Evolutionary conservation across 2,329 filamentous ascomycete species (phyloP).

Genomic region (Aureobasidium zeae): DNA sequence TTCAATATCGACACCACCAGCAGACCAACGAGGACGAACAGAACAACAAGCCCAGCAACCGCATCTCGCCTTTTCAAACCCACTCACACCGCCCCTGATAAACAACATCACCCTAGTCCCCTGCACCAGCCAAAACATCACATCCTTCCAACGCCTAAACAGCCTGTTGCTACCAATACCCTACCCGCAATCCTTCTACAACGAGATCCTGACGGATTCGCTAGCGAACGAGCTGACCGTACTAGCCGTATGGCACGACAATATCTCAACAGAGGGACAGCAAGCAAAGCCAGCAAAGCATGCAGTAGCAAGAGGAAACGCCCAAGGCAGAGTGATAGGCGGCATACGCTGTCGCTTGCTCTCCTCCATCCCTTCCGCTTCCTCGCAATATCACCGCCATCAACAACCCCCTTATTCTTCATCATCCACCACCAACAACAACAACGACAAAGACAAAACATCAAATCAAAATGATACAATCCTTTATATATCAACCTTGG

Average conservation of each 20-base stretch:
- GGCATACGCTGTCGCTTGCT: slow-evolving; percentile 41
- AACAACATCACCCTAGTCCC: slow-evolving; percentile 46
- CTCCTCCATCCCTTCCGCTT: slow-evolving; percentile 19
- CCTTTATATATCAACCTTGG: slow-evolving; percentile 54
- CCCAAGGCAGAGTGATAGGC: slow-evolving; percentile 34
- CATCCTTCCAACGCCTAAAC: slow-evolving; percentile 49
- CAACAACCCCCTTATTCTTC: too few species aligned
- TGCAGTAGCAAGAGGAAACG: not conserved
- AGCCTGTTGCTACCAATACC: slow-evolving; percentile 51
- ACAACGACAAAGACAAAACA: too few species aligned
- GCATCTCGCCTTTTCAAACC: not conserved
- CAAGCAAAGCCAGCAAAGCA: too few species aligned
- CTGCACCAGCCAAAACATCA: slow-evolving; percentile 45
- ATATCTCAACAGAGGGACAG: slow-evolving; percentile 28
- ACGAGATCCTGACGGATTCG: slow-evolving; percentile 48
- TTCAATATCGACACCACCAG: not conserved
- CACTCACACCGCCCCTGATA: slow-evolving; percentile 25
- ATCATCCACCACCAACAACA: too few species aligned
- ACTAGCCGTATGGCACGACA: slow-evolving; percentile 49
- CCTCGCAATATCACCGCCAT: too few species aligned
- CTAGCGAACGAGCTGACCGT: slow-evolving; percentile 46
- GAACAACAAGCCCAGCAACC: not conserved
- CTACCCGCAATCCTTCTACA: slow-evolving; percentile 53
- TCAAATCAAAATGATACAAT: slow-evolving; percentile 21
- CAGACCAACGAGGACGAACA: slow-evolving; percentile 2